Conservation (phyloP, 2,329 filamentous ascomycete species). For the Fusarium miscanthi region DNA sequence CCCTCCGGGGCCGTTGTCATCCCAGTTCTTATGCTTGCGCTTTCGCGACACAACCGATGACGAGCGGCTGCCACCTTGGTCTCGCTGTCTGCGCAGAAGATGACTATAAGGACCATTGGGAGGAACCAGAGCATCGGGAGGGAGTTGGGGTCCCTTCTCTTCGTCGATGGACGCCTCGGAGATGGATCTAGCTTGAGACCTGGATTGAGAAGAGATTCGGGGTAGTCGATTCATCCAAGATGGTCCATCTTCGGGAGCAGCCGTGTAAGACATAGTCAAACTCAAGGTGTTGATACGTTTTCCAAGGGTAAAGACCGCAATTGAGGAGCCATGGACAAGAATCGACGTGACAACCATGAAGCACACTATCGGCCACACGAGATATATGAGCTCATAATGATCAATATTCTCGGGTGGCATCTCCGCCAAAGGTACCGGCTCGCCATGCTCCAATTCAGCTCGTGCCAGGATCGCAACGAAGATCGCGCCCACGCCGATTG, state of each 20-base stretch:
- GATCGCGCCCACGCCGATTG: slow-evolving; percentile 95
- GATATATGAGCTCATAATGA: slow-evolving; percentile 76
- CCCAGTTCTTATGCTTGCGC: slow-evolving; percentile 74
- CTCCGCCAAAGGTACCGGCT: slow-evolving; percentile 77
- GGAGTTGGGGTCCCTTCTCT: slow-evolving; percentile 67
- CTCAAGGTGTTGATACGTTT: slow-evolving; percentile 98
- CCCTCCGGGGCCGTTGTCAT: slow-evolving; percentile 82
- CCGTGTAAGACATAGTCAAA: slow-evolving; percentile 95
- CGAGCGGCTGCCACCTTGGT: slow-evolving; percentile 74
- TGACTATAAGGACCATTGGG: slow-evolving; percentile 64
- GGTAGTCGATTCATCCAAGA: slow-evolving; percentile 96
- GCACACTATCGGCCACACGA: slow-evolving; percentile 96
- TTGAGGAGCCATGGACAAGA: slow-evolving; percentile 95
- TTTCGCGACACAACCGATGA: slow-evolving; percentile 70
- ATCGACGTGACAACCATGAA: slow-evolving; percentile 97
- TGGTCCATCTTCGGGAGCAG: slow-evolving; percentile 86
- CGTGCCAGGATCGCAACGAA: slow-evolving; percentile 93
- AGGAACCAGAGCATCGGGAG: slow-evolving; percentile 77
- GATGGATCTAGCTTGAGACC: slow-evolving; percentile 86
- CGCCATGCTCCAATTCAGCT: slow-evolving; percentile 85
- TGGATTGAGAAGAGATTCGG: slow-evolving; percentile 71
- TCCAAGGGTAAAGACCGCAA: slow-evolving; percentile 96
- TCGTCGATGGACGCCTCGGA: slow-evolving; percentile 80
- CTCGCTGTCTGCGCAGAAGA: slow-evolving; percentile 85
- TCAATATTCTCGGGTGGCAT: slow-evolving; percentile 66